These are phyloP conservation scores for Brassica cretica DNA, from an alignment of 345 rosid species.

Conservation along the genomic window DNA sequence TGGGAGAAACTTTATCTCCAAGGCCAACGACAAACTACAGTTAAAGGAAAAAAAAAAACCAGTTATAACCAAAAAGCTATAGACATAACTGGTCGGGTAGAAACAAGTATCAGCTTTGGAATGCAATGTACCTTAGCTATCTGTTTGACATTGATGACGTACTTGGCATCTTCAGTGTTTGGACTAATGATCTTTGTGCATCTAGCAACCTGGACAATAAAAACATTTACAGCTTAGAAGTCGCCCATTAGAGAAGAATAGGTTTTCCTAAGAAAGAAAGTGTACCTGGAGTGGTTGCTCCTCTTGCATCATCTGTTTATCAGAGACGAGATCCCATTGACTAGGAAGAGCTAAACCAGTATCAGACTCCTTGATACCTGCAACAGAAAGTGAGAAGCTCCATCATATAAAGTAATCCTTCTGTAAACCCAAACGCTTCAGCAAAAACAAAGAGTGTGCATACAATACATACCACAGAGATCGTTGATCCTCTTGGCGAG, in stretches of 20 bases:
- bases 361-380: conserved; percentile 96
- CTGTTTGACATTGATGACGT: conserved; percentile 94
- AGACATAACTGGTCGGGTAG: not conserved
- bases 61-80: not conserved
- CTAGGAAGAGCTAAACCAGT: conserved; percentile 97
- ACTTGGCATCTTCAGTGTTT: conserved; percentile 93
- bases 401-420: not conserved
- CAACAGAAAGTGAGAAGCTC: not conserved
- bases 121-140: conserved; percentile 72
- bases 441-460: not conserved
- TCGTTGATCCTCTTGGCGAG: conserved; percentile 90
- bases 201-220: conserved; percentile 68
- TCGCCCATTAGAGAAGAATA: not conserved
- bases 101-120: not conserved
- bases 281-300: conserved; percentile 92
- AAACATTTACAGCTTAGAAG: not conserved
- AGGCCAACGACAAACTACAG: conserved; percentile 95
- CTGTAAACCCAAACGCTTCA: not conserved
- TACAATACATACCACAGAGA: conserved; percentile 60
- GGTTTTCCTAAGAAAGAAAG: not conserved
- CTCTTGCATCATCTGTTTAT: conserved; percentile 99
- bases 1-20: conserved; percentile 96
- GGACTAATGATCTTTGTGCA: conserved; percentile 96
- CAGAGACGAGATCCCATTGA: conserved; percentile 99
- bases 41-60: not conserved